Evolutionary conservation across 305 asterid genomes (phyloP), one percentile per base, ranked within the genome.

Genomic region (Fraxinus ornus): DNA sequence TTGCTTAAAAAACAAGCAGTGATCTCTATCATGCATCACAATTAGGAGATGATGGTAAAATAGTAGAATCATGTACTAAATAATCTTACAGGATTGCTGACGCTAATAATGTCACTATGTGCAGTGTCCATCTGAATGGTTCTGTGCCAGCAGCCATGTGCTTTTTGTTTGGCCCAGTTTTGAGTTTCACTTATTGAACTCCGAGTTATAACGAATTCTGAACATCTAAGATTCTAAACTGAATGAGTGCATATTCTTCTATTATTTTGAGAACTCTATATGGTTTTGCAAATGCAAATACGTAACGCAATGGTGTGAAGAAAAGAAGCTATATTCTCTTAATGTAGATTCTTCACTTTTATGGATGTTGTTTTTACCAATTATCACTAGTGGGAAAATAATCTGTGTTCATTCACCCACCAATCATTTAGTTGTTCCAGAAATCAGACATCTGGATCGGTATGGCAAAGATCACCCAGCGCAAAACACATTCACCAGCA

Each of bases 81-180:
- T 80, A 75, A 2, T 76, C 47, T 24, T 33, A 44, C 36, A 24
- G 15, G 49, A 68, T 66, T 52, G 57, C 70, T 37, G 60, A 73
- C 39, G 49, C 77, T 82, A 76, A 39, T 52, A 49, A 79, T 78
- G 37, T 76, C 70, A 55, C 44, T 44, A 44, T 44, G 55, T 10
- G 55, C 55, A 44, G 55, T 2, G 17, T 44, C 55, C 55, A 44
- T 44, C 17, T 12, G 55, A 44, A 44, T 0, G 17, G 55, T 0
- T 44, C 17, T 2, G 17, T 44, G 55, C 55, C 55, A 44, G 55
- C 55, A 44, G 55, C 55, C 55, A 44, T 44, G 17, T 44, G 55
- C 55, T 2, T 44, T 44, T 44, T 44, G 17, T 52, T 44, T 76
- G 44, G 24, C 57, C 66, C 21, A 0, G 71, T 33, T 64, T 82